These are phyloP conservation scores for Eruca vesicaria DNA, from an alignment of 441 rosid genomes.

Conservation along the genomic window DNA sequence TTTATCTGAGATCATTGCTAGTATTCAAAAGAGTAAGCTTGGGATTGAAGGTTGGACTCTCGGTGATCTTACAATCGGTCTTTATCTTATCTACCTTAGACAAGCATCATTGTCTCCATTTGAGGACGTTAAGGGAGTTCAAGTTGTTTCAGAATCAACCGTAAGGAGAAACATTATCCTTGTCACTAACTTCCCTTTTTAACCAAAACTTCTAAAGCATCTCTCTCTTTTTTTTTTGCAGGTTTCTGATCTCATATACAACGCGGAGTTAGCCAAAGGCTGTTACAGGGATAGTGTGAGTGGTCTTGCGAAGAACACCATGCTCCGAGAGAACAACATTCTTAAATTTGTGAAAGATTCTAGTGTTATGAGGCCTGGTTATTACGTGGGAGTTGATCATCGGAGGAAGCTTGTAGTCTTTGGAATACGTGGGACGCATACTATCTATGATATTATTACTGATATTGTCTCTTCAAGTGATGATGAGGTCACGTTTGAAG, in stretches of 20 bases:
- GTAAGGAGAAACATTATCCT: slow-evolving; percentile 46
- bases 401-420: slow-evolving; percentile 72
- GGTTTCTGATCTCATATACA: slow-evolving; percentile 89
- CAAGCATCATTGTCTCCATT: slow-evolving; percentile 67
- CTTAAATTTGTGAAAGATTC: slow-evolving; percentile 75
- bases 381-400: slow-evolving; percentile 77
- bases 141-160: slow-evolving; percentile 59
- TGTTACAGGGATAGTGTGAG: slow-evolving; percentile 58
- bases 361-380: slow-evolving; percentile 93
- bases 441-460: slow-evolving; percentile 80
- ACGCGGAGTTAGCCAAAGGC: slow-evolving; percentile 83
- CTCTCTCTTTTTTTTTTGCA: slow-evolving; percentile 25
- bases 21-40: slow-evolving; percentile 83
- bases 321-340: slow-evolving; percentile 79
- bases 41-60: slow-evolving; percentile 92
- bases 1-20: slow-evolving; percentile 70
- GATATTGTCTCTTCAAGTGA: slow-evolving; percentile 78
- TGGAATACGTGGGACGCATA: slow-evolving; percentile 85
- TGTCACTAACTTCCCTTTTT: not conserved
- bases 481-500: slow-evolving; percentile 81
- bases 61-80: slow-evolving; percentile 84
- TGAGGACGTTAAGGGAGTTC: slow-evolving; percentile 72
- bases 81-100: slow-evolving; percentile 85
- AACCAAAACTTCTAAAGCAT: not conserved
- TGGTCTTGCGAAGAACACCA: slow-evolving; percentile 69